Percentiles rank a stretch among this genome's conserved stretches.
Evolutionary conservation across 345 rosid genomes (phyloP).

Genomic region (Brassica carinata): DNA sequence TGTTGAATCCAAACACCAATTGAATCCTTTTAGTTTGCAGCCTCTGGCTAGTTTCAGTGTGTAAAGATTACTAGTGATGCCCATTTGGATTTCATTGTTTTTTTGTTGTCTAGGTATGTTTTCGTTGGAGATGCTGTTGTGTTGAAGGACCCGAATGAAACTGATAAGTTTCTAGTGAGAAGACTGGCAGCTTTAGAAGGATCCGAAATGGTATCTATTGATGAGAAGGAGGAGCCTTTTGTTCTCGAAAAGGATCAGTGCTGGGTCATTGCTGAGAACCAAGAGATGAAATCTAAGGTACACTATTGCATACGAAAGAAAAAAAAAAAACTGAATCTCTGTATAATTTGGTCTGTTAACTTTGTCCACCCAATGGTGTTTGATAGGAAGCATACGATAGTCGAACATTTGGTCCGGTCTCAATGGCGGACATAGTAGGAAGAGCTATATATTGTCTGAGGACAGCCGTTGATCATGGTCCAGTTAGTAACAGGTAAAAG

Average conservation of each 20-base stretch:
- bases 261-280: conserved; percentile 92
- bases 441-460: conserved; percentile 83
- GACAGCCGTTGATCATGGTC: conserved; percentile 94
- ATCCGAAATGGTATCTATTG: conserved; percentile 80
- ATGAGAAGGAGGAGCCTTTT: conserved; percentile 86
- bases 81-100: conserved; percentile 25
- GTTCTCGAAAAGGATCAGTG: conserved; percentile 83
- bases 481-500: conserved; percentile 85
- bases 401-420: conserved; percentile 83
- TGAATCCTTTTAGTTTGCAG: too few relatives aligned
- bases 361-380: not conserved
- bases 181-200: conserved; percentile 93
- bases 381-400: conserved; percentile 90
- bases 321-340: not conserved
- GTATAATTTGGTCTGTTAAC: not conserved
- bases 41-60: too few relatives aligned
- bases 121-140: conserved; percentile 91
- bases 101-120: conserved; percentile 54
- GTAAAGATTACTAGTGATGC: not conserved
- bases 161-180: conserved; percentile 65
- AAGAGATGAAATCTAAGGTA: conserved; percentile 83
- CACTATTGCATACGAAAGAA: too few relatives aligned
- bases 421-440: conserved; percentile 74
- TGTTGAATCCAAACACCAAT: too few relatives aligned
- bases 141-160: conserved; percentile 76